Conservation (phyloP, 106 monocot genomes). For the Phalaenopsis equestris region DNA sequence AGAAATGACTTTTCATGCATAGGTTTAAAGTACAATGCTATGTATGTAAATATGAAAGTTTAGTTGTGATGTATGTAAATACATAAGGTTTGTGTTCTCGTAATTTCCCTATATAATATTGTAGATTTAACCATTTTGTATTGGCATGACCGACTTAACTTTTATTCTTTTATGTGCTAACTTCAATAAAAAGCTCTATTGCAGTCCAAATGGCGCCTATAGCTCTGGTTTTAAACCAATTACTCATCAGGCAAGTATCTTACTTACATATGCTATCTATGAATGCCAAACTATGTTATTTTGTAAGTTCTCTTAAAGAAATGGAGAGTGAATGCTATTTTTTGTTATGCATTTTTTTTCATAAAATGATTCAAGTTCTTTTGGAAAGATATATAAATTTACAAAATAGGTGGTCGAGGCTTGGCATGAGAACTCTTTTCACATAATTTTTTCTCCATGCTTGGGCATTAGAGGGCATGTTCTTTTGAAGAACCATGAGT, state of each 20-base stretch:
- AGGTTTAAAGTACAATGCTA: no score
- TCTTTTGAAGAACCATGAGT: background rate
- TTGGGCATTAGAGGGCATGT: background rate
- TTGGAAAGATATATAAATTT: background rate
- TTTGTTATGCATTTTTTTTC: background rate
- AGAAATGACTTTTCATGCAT: no score
- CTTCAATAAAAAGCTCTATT: constrained; percentile 5
- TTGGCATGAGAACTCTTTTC: background rate
- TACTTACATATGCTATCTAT: background rate
- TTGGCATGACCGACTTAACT: background rate
- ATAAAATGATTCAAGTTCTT: background rate
- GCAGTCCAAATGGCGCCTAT: constrained; percentile 97
- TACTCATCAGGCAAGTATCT: constrained; percentile 73
- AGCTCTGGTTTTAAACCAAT: constrained; percentile 96
- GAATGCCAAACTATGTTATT: background rate
- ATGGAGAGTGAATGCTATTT: background rate
- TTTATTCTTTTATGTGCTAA: constrained; percentile 1
- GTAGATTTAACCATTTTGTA: constrained; percentile 2
- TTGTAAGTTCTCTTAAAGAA: background rate
- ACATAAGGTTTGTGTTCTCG: no score
- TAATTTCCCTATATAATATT: background rate
- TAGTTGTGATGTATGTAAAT: no score
- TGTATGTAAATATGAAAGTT: no score
- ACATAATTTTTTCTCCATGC: background rate
- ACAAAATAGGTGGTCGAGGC: background rate